Conservation (phyloP, 2,329 filamentous ascomycete species). For the Sordariomycetes sp. region DNA sequence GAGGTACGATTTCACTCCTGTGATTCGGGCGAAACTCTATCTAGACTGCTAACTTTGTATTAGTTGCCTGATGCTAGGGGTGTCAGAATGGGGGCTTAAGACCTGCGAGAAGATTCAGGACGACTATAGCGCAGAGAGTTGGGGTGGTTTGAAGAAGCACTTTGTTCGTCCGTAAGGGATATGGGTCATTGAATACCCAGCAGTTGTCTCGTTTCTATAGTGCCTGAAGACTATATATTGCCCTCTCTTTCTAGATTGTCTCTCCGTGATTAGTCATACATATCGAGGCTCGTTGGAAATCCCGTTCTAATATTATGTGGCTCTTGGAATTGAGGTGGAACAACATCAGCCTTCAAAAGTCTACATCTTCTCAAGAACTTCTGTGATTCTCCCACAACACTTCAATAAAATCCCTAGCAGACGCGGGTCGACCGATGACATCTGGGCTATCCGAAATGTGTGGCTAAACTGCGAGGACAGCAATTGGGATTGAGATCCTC, state of each 20-base stretch:
- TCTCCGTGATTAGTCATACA: background rate
- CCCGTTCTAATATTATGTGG: no score
- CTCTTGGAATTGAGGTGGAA: background rate
- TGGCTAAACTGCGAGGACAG: background rate
- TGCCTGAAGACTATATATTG: no score
- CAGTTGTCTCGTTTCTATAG: no score
- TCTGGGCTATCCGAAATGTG: background rate
- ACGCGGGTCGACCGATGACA: background rate
- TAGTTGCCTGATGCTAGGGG: constrained; percentile 50
- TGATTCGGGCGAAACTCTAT: background rate
- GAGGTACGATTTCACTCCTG: constrained; percentile 22
- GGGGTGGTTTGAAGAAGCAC: constrained; percentile 56
- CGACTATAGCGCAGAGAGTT: constrained; percentile 72
- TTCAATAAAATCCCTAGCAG: background rate
- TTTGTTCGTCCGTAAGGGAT: constrained; percentile 22
- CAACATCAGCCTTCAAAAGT: background rate
- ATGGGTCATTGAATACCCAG: no score
- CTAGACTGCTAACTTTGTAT: background rate
- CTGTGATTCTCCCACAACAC: no score
- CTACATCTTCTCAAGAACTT: background rate
- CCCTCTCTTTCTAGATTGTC: background rate
- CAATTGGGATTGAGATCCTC: background rate
- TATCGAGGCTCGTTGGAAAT: background rate
- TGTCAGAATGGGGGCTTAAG: constrained; percentile 57
- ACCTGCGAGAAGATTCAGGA: constrained; percentile 50